Base-by-base conservation (phyloP, 164 flowering plant species). In the Protea cynaroides region DNA sequence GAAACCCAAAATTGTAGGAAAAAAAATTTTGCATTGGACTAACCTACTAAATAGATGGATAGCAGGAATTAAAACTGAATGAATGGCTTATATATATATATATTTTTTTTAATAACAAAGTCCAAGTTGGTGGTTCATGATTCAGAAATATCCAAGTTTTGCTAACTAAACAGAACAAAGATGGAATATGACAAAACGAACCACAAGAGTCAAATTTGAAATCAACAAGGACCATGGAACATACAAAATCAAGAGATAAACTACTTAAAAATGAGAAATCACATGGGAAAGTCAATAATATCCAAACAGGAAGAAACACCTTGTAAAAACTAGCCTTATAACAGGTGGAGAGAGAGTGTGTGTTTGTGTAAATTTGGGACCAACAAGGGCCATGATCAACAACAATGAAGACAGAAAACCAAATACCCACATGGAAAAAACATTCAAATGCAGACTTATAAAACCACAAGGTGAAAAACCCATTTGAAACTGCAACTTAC, bases 401-500 rank as follows among this genome's bases (percentile, higher is more conserved):
- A 59, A 13, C 37, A 54, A 54, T 18, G 10, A 15, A 36, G 34
- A 56, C 11, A 65, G 18, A 55, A 2, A 44, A 22, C 24, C 21
- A 62, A 24, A 19, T 17, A 10, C 47, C 44, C 18, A 29, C 24
- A 13, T 36, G 34, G 34, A 29, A 29, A 29, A 29, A 29, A 29
- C 10, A n/a, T 14, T 9, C 22, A 38, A 24, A 12, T 49, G 6
- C 52, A 49, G 1, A 49, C 50, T 8, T 15, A 49, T 19, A 4
- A 4, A 7, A 6, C 52, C 52, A 49, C 4, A 15, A 49, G 17
- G 21, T 49, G 59, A 40, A 18, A 18, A 49, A 15, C 52, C 19
- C 52, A 15, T 15, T 49, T 14, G n/a, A 18, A 49, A 49, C 34
- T 13, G n/a, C 22, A 22, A 59, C 65, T 80, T 25, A 86, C 90